phyloP scores from a whole-genome alignment of 305 asterid genomes.

The Fraxinus baroniana region DNA sequence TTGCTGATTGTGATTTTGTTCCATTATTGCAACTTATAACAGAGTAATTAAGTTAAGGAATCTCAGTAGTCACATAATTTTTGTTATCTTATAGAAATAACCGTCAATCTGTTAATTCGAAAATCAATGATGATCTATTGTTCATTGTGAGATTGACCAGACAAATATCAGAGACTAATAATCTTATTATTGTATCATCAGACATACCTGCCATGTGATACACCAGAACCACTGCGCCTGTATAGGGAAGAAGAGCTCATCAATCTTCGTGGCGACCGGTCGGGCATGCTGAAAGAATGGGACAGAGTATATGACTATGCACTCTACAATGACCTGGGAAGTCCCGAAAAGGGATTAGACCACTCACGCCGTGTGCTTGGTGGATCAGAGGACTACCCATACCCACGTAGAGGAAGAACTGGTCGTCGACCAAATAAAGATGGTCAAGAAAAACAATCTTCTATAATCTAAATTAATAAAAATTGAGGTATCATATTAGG shows the following conservation, averaged over 20 bases:
- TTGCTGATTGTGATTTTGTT: not conserved
- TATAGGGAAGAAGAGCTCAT: slow-evolving; percentile 72
- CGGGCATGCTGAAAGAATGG: slow-evolving; percentile 71
- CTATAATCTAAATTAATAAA: not conserved
- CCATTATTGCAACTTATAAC: not conserved
- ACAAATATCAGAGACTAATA: not conserved
- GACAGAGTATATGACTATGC: slow-evolving; percentile 94
- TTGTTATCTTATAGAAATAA: not conserved
- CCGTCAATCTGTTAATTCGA: not conserved
- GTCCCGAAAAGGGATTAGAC: slow-evolving; percentile 55
- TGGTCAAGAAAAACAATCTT: slow-evolving; percentile 35
- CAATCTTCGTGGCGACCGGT: slow-evolving; percentile 67
- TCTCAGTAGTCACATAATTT: not conserved
- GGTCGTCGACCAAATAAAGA: slow-evolving; percentile 59
- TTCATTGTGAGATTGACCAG: not conserved
- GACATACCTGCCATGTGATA: slow-evolving; percentile 65
- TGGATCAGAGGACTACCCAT: slow-evolving; percentile 57
- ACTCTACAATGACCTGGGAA: slow-evolving; percentile 75
- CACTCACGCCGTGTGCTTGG: slow-evolving; percentile 66
- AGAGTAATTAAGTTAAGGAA: not conserved
- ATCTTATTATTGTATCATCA: slow-evolving; percentile 20
- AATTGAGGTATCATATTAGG: not conserved
- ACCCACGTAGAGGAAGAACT: slow-evolving; percentile 80
- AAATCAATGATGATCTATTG: not conserved
- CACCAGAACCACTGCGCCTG: slow-evolving; percentile 64